Base-by-base conservation (phyloP, 1,284 basidiomycete genomes). In the Agaricales sp. region DNA sequence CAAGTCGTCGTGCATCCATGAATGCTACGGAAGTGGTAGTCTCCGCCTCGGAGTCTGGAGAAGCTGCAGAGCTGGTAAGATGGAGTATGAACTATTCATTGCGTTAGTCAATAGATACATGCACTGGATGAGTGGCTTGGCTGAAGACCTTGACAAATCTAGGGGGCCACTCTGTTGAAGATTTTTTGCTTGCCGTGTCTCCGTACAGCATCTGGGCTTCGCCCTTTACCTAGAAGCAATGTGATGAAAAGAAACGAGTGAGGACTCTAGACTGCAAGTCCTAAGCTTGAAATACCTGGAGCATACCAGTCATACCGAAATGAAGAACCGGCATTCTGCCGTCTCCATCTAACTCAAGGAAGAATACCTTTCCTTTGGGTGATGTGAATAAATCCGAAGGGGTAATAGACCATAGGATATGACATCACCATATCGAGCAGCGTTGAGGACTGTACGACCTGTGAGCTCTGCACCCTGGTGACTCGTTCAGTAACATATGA, bases 261-360 rank as follows among this genome's bases (percentile, higher is more conserved):
- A 13, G 35, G 12, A 23, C 23, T 46, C 2, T 19, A 23, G 21
- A 22, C 45, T 13, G 26, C 47, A 47, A 20, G 11, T 18, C 18
- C 26, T 19, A 22, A 47, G 23, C 48, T n/a, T 16, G 44, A 52
- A 62, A 50, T 53, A 84, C 83, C 67, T 86, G 80, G 30, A 91
- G 69, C 79, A 82, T 81, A 6, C 87, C 87, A 2, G 86, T 89
- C 87, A 90, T 90, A 1, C 87, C 87, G 56, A 90, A 87, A 60
- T 90, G 87, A 51, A 89, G 67, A 3, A 89, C 80, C 2, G 86
- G 87, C 54, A 76, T 64, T 58, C 70, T 69, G 0, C 84, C 84
- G 19, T 69, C 55, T 2, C 84, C 85, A 37, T 78, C 75, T 1
- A 90, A 69, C 41, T 73, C 70, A n/a, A 90, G 61, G 60, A 83